Percentiles rank a stretch among this genome's conserved stretches.
Conservation (phyloP, 1,284 basidiomycete genomes). For the Rhodotorula sp. region DNA sequence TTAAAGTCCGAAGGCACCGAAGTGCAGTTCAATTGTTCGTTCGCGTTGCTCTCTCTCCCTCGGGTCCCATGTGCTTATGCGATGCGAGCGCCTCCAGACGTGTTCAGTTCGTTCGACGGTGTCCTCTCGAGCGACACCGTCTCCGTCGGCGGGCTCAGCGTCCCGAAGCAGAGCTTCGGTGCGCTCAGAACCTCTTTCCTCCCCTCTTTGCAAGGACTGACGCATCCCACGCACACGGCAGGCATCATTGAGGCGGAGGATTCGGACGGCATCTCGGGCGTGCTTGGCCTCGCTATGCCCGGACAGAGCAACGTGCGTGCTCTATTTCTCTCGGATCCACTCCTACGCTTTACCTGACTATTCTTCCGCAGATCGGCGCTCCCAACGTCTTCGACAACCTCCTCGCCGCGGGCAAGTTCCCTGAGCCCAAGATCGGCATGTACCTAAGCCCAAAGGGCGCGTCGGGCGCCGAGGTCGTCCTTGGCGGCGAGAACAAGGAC, state of each 20-base stretch:
- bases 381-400: neutral
- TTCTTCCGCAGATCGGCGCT: neutral
- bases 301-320: neutral
- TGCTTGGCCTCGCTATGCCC: neutral
- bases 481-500: neutral
- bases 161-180: constrained; percentile 3
- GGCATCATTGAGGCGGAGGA: neutral
- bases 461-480: neutral
- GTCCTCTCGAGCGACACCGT: neutral
- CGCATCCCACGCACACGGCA: neutral
- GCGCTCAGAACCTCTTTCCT: neutral
- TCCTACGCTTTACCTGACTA: neutral
- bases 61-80: rapidly evolving
- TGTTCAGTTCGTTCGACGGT: neutral
- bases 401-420: neutral
- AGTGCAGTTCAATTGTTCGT: neutral
- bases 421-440: neutral
- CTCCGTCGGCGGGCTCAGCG: neutral
- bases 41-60: too few relatives aligned
- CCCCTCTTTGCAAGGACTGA: too few relatives aligned
- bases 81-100: neutral
- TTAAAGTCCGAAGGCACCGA: neutral
- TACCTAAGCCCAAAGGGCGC: neutral
- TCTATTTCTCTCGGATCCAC: neutral
- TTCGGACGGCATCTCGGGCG: neutral